A percentile compares a stretch with the other conserved stretches of the same genome.
These are phyloP conservation scores for Rhizopogon vulgaris DNA, from an alignment of 768 basidiomycete genomes.

Conservation along the genomic window DNA sequence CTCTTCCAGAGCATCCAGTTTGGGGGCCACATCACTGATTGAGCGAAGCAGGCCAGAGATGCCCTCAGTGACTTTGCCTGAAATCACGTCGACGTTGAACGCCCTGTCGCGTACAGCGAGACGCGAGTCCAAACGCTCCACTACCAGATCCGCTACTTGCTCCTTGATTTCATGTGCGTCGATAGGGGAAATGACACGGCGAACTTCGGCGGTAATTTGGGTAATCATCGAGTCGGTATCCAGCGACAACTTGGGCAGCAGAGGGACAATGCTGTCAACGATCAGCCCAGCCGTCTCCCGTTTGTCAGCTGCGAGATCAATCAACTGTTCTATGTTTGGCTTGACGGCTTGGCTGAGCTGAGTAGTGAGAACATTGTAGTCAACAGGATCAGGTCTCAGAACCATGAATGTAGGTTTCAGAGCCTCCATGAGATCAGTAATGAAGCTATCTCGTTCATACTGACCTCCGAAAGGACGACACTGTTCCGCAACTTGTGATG, in stretches of 20 bases:
- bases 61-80: conserved; percentile 48
- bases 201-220: conserved; percentile 63
- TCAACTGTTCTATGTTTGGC: conserved; percentile 82
- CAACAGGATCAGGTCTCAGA: conserved; percentile 59
- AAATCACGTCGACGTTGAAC: conserved; percentile 55
- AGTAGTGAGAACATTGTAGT: conserved; percentile 71
- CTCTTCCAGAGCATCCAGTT: conserved; percentile 35
- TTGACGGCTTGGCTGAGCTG: conserved; percentile 81
- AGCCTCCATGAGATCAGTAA: conserved; percentile 52
- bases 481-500: conserved; percentile 20
- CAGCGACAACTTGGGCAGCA: conserved; percentile 43
- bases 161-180: conserved; percentile 87
- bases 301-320: conserved; percentile 85
- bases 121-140: conserved; percentile 78
- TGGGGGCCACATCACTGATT: conserved; percentile 31
- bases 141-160: conserved; percentile 82
- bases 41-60: conserved; percentile 41
- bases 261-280: conserved; percentile 62
- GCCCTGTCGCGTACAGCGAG: conserved; percentile 71
- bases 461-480: conserved; percentile 30
- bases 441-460: conserved; percentile 52
- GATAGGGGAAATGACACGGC: conserved; percentile 64
- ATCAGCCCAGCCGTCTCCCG: conserved; percentile 82
- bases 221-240: conserved; percentile 53
- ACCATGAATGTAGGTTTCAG: conserved; percentile 58